Conservation (phyloP, 257 asterid species). For the Penstemon eatonii region DNA sequence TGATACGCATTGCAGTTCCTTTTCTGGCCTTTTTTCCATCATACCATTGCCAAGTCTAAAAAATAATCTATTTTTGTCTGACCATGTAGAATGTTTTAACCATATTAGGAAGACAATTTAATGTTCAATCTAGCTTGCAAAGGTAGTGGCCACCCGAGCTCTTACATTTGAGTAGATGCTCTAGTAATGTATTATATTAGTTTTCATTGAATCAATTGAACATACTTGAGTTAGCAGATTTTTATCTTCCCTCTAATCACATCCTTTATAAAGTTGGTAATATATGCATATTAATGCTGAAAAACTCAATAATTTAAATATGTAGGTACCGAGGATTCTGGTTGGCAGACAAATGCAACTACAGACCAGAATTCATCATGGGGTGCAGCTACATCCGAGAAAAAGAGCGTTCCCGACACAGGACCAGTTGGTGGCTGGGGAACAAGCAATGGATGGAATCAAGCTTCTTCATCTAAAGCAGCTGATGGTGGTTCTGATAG, state of each 20-base stretch:
- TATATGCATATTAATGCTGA: background rate
- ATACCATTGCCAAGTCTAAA: background rate
- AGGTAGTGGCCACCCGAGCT: conserved; percentile 6
- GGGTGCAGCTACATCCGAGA: conserved; percentile 41
- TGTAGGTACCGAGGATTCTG: conserved; percentile 49
- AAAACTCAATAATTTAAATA: conserved; percentile 10
- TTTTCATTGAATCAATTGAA: background rate
- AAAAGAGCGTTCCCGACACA: too few relatives aligned
- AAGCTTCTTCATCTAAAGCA: too few relatives aligned
- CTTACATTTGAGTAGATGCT: conserved; percentile 15
- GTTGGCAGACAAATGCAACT: conserved; percentile 56
- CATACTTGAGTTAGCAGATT: conserved; percentile 15
- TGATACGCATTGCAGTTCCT: background rate
- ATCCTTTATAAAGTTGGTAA: too few relatives aligned
- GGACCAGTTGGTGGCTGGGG: too few relatives aligned
- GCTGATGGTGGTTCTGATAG: too few relatives aligned
- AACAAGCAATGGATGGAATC: too few relatives aligned
- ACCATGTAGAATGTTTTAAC: background rate
- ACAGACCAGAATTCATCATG: conserved; percentile 55
- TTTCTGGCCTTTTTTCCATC: background rate
- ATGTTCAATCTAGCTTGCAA: conserved; percentile 11
- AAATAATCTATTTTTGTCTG: background rate
- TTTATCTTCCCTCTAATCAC: too few relatives aligned
- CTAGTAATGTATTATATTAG: conserved; percentile 24
- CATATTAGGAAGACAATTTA: background rate